phyloP scores from a whole-genome alignment of 768 basidiomycete genomes.

The Collybiopsis confluens region DNA sequence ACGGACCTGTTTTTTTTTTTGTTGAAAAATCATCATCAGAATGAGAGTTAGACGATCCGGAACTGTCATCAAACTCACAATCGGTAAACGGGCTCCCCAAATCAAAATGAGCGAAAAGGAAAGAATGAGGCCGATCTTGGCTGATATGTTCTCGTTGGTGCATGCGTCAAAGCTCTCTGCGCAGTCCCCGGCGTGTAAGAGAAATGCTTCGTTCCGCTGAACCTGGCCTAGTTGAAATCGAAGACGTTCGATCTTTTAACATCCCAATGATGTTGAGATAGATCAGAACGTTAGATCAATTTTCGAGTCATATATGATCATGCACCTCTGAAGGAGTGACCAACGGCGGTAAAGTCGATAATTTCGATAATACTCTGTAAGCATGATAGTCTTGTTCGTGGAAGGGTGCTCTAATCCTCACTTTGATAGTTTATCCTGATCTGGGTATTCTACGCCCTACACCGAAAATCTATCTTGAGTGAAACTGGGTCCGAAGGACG shows the following conservation, averaged over 20 bases:
- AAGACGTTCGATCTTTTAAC: slow-evolving; percentile 86
- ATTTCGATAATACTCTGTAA: slow-evolving; percentile 71
- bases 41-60: background rate
- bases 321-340: slow-evolving; percentile 90
- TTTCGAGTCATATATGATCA: slow-evolving; percentile 8
- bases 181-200: slow-evolving; percentile 97
- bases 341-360: slow-evolving; percentile 77
- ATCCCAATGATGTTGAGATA: slow-evolving; percentile 3
- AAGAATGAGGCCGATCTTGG: slow-evolving; percentile 86
- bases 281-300: background rate
- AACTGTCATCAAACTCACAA: slow-evolving; percentile 47
- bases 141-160: slow-evolving; percentile 82
- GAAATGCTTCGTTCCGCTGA: slow-evolving; percentile 83
- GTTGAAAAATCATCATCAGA: background rate
- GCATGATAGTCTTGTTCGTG: slow-evolving; percentile 6
- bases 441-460: slow-evolving; percentile 70
- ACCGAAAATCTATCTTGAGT: background rate
- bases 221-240: slow-evolving; percentile 76
- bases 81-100: slow-evolving; percentile 90
- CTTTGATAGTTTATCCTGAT: slow-evolving; percentile 56
- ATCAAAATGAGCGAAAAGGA: slow-evolving; percentile 94
- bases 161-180: slow-evolving; percentile 95
- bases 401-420: slow-evolving; percentile 23
- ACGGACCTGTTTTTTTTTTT: slow-evolving; percentile 66
- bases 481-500: slow-evolving; percentile 2